Base-by-base conservation (phyloP, 768 basidiomycete genomes). In the Exidia glandulosa region DNA sequence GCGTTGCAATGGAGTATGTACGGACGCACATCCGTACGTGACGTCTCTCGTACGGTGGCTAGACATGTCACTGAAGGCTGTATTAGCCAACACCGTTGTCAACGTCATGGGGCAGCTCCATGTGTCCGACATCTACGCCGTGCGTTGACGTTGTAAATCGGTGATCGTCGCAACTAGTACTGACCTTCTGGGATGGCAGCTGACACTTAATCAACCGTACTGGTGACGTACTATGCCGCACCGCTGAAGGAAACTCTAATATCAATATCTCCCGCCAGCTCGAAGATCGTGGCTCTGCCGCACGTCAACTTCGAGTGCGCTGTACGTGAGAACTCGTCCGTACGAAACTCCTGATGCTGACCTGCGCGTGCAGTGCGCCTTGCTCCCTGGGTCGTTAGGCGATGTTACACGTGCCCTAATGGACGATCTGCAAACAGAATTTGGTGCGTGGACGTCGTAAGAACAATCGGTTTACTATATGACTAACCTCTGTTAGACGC, bases 21-120 rank as follows among this genome's bases (percentile, higher is more conserved):
- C 57, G 63, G 34, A 41, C 32, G 14, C 32, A 58, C 37, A 58
- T 64, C 34, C 61, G 63, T 64, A 32, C 33, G 63, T 61, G 27
- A n/a, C n/a, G n/a, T 37, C 36, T 10, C 36, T 19, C 19, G 36
- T 37, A 2, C 36, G 36, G 12, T 12, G 19, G 36, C 36, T 12
- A 12, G 32, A 36, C 36, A 32, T 19, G 2, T 54, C 19, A n/a
- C 36, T 31, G 19, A 45, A 37, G 3, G 33, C 31, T 7, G 19
- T 27, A 25, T 31, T 4, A 60, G 59, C 59, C 12, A 60, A 60
- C 34, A 56, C 37, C 16, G 32, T 60, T 14, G 59, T 60, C 1
- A 60, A 60, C 59, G n/a, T 60, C 52, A 14, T 60, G n/a, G 59
- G 54, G 19, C 33, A 34, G 16, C 36, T 60, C 54, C 36, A 25